Evolutionary conservation across 306 rosid genomes (phyloP).

Genomic region (Vigna reflexopilosa): DNA sequence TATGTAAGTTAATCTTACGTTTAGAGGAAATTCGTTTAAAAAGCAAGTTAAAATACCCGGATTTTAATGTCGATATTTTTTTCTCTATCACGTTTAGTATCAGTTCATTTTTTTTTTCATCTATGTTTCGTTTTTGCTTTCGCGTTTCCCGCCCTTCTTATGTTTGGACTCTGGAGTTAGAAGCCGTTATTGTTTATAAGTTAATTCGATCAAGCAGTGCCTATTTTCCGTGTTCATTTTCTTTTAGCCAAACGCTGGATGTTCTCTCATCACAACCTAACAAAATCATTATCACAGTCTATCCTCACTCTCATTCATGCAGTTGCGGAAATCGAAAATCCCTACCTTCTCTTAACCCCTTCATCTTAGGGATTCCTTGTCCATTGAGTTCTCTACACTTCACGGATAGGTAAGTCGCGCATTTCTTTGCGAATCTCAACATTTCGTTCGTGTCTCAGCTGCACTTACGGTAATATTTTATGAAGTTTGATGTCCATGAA

Average conservation of each 20-base stretch:
- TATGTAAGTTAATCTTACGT: too few species aligned
- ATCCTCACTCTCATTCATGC: conserved; percentile 21
- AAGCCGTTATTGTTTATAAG: conserved; percentile 40
- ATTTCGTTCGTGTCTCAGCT: neutral
- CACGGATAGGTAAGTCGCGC: conserved; percentile 17
- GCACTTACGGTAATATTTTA: neutral
- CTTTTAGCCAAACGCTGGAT: too few species aligned
- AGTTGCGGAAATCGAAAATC: conserved; percentile 29
- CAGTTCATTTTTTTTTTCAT: too few species aligned
- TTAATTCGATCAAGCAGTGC: neutral
- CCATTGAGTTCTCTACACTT: conserved; percentile 20
- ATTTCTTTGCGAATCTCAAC: conserved; percentile 32
- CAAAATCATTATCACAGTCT: conserved; percentile 8
- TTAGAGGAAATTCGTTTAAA: too few species aligned
- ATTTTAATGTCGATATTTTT: too few species aligned
- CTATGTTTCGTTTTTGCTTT: neutral
- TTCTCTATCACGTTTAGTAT: too few species aligned
- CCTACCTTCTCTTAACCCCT: neutral
- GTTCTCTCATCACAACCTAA: conserved; percentile 9
- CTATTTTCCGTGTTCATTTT: neutral
- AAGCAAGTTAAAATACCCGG: too few species aligned
- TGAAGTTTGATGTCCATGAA: conserved; percentile 11
- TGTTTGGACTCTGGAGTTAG: neutral
- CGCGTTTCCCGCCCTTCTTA: conserved; percentile 37
- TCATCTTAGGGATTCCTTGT: conserved; percentile 16